Percentiles rank a stretch among this genome's conserved stretches.
Evolutionary conservation across 1,139 yeast genomes (phyloP).

Genomic region (Candida tropicalis): DNA sequence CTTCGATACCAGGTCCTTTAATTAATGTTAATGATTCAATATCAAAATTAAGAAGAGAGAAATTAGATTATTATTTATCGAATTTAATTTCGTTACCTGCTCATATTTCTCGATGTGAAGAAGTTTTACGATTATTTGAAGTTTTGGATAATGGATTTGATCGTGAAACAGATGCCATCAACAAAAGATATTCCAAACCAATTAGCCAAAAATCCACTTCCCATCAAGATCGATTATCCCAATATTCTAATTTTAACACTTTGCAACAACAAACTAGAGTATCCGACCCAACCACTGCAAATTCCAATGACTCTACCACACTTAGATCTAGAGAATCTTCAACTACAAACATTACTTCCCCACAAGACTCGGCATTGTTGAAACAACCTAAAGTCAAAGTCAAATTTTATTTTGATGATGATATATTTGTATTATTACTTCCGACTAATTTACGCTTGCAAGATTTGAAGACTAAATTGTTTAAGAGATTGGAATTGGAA

Average conservation of each 20-base stretch:
- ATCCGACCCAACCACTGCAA: conserved; percentile 24
- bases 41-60: conserved; percentile 81
- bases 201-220: conserved; percentile 44
- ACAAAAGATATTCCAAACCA: conserved; percentile 38
- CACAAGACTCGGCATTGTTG: conserved; percentile 9
- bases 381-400: conserved; percentile 54
- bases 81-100: conserved; percentile 75
- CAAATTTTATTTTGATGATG: conserved; percentile 87
- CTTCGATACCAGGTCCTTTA: conserved; percentile 96
- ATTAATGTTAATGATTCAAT: conserved; percentile 89
- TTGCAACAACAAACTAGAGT: conserved; percentile 14
- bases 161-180: conserved; percentile 16
- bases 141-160: conserved; percentile 66
- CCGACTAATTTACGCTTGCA: conserved; percentile 61
- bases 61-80: conserved; percentile 79
- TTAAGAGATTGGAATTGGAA: conserved; percentile 56
- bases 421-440: conserved; percentile 83
- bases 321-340: conserved; percentile 17
- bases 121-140: conserved; percentile 73
- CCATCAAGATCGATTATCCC: conserved; percentile 47
- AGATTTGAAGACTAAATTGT: conserved; percentile 65
- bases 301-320: conserved; percentile 28
- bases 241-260: conserved; percentile 31
- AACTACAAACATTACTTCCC: conserved; percentile 10
- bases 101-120: conserved; percentile 70